Base-by-base conservation (phyloP, 2,329 filamentous ascomycete species). In the Xylariaceae sp. region DNA sequence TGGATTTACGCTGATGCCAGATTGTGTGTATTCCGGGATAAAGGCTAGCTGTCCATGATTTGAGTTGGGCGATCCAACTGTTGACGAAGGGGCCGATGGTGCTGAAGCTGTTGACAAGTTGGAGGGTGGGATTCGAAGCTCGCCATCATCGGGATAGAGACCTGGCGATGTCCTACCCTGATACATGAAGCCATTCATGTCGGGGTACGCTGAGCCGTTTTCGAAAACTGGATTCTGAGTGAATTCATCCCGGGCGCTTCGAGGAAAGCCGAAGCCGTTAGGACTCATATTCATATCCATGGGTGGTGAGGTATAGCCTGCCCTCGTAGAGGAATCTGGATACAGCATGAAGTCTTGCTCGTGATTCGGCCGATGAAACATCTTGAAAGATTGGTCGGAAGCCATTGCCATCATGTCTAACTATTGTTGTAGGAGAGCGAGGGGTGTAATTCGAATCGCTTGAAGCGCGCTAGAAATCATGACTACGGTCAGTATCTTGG, bases 41-140 rank as follows among this genome's bases (percentile, higher is more conserved):
- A 77, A 75, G 56, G 81, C 81, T 59, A 81, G 72, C 61, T 82
- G 81, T 50, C 80, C 79, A 64, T 82, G 79, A 58, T 81, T 80
- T 1, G 85, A 86, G 64, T 84, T 82, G 21, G 86, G 86, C 18
- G 86, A 89, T 51, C 85, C 85, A 57, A 86, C 81, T 48, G 82
- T 83, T 7, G 86, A 89, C 1, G 86, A 88, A 6, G 85, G 77
- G 3, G 83, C 83, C 45, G 87, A 89, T 46, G 76, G 82, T 50
- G 72, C 85, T 53, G 83, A 87, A 20, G 78, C 79, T 55, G 80
- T 84, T 56, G 80, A 91, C 57, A 81, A 78, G 66, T 79, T 84
- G 45, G 80, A 87, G 24, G 79, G 82, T 13, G 79, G 77, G 20
- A 80, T 65, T 53, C 73, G 72, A 66, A 79, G 68, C 16, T 83